These are phyloP conservation scores for Rhynchospora pubera DNA, from an alignment of 176 grass and related monocot genomes.

Conservation along the genomic window DNA sequence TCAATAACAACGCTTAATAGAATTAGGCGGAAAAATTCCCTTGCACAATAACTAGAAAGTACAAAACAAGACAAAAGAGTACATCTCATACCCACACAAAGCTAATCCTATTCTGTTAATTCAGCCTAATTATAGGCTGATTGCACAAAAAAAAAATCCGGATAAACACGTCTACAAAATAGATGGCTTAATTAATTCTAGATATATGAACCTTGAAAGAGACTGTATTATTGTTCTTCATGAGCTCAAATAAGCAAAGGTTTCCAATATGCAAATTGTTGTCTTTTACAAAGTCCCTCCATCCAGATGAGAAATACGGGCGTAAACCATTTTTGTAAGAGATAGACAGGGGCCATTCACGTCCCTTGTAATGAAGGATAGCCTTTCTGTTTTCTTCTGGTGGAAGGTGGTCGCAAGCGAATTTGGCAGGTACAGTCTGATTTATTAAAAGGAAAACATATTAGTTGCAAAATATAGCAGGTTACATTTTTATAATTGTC, in stretches of 20 bases:
- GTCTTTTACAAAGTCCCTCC: not conserved
- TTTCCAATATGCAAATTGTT: not conserved
- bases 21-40: too few relatives aligned
- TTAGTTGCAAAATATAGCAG: too few relatives aligned
- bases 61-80: too few relatives aligned
- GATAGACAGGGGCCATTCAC: not conserved
- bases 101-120: not conserved
- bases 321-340: not conserved
- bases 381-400: not conserved
- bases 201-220: conserved; percentile 2
- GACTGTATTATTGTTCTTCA: not conserved
- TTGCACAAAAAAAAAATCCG: not conserved
- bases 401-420: not conserved
- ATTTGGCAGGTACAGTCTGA: not conserved
- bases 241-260: conserved; percentile 3
- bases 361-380: not conserved
- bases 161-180: not conserved
- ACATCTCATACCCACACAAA: not conserved
- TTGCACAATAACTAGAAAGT: too few relatives aligned
- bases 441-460: not conserved
- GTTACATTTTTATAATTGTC: too few relatives aligned
- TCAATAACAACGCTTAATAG: too few relatives aligned
- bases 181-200: not conserved
- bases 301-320: not conserved
- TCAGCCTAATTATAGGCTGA: not conserved